Evolutionary conservation across 208 protist species (phyloP), one percentile per base, ranked within the genome.

Genomic region (Leishmania turanica): DNA sequence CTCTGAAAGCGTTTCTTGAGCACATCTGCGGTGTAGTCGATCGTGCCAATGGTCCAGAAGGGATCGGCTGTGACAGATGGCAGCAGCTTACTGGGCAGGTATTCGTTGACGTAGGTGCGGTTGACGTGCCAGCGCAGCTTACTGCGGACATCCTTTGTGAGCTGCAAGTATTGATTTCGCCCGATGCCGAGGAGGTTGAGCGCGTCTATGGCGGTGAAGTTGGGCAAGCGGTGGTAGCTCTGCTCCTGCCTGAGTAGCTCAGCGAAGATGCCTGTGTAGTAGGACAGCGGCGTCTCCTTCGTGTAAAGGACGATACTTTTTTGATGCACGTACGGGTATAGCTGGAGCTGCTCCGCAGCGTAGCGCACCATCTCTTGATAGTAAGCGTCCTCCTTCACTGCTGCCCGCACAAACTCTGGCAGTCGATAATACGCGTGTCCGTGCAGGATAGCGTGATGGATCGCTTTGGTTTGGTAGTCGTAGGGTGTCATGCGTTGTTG

Each of bases 121-220:
- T 92, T 95, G 15, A 93, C 84, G 76, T 94, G 92, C 89, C 95
- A 98, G 19, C 91, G 84, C 58, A 94, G 82, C 85, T 98, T 99
- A 49, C 94, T 91, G 71, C 97, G 86, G 66, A 95, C 96, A 79
- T 97, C 93, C 75, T 99, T 99, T 79, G 99, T 99, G 11, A 99
- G 87, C 84, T 99, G 96, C 45, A 99, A 97, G 90, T 98, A 99
- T 83, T 99, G 93, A 86, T 99, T 99, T 47, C 99, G 91, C 24
- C 99, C 99, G 78, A 99, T 98, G 13, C 96, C 97, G 24, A 99
- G 83, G 75, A 99, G 80, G 60, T 97, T 94, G 5, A 99, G 87
- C 31, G 97, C 87, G 86, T 99, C 99, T 4, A 98, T 92, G 19
- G 99, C 99, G 19, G 98, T 99, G 81, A 99, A 99, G 87, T 99